Evolutionary conservation across 306 rosid genomes (phyloP), one percentile per base, ranked within the genome.

Genomic region (Trifolium pratense): DNA sequence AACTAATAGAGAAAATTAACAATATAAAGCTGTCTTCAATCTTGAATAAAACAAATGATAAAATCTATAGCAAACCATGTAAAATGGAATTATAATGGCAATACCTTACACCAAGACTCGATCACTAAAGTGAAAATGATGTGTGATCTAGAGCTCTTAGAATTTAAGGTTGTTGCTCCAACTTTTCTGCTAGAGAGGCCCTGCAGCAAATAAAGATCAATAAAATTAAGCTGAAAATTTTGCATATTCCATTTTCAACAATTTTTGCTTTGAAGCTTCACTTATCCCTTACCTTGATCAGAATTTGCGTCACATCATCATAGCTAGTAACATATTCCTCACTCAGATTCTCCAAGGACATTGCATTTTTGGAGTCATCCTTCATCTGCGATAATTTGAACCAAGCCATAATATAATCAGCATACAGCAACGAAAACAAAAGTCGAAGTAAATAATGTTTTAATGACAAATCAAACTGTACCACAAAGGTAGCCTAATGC

Each of bases 101-200:
- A 59, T 90, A 94, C 99, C 99, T 94, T 90, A 29, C 96, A 81
- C 97, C 97, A 91, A 20, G 99, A 94, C 83, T 91, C 99, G 11
- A 90, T 82, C 76, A 88, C 81, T 71, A 91, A 88, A 32, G 92
- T 94, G 78, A 88, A 91, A 79, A 94, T 81, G 66, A 94, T 86
- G 71, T 94, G 99, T 67, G 99, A 94, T 71, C 93, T 88, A 49
- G 99, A 94, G 85, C 96, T 88, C 89, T 91, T 90, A 45, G 99
- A 88, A 74, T 89, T 91, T 82, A 84, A 77, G 79, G 91, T 84
- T 60, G 96, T 88, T 51, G 97, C 89, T 82, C 97, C 97, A 58
- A 90, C 97, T 87, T 91, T 94, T 87, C 96, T 90, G 77, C 93
- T 91, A 32, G 99, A 94, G 67, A 94, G 97, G 34, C 99, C 99